These are phyloP conservation scores for Saturnispora dispora DNA, from an alignment of 805 yeast genomes.

Conservation along the genomic window DNA sequence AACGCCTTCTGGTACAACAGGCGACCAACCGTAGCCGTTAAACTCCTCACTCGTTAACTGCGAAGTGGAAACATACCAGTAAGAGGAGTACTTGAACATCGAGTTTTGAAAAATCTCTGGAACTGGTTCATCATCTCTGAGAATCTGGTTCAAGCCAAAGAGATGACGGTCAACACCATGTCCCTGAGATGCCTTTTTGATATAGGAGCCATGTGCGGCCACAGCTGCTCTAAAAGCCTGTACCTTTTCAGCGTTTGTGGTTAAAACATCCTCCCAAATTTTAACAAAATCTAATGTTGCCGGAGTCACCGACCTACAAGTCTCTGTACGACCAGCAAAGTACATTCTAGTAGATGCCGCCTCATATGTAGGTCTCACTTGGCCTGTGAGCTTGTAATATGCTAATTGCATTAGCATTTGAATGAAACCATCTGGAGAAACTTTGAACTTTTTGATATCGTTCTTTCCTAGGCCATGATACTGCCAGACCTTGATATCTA, in stretches of 20 bases:
- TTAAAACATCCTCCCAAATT: slow-evolving; percentile 54
- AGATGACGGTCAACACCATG: slow-evolving; percentile 90
- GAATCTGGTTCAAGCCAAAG: slow-evolving; percentile 73
- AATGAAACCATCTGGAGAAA: slow-evolving; percentile 87
- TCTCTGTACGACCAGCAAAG: slow-evolving; percentile 88
- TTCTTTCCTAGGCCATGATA: slow-evolving; percentile 81
- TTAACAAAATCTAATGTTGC: slow-evolving; percentile 65
- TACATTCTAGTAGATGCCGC: slow-evolving; percentile 89
- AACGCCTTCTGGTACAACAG: slow-evolving; percentile 87
- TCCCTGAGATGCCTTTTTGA: slow-evolving; percentile 74
- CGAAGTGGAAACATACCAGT: slow-evolving; percentile 85
- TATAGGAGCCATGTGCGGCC: slow-evolving; percentile 63
- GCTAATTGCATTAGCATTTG: slow-evolving; percentile 91
- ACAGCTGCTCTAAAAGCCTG: slow-evolving; percentile 64
- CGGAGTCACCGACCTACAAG: slow-evolving; percentile 73
- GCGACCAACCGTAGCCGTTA: slow-evolving; percentile 94
- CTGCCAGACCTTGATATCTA: slow-evolving; percentile 71
- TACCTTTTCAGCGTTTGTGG: slow-evolving; percentile 47
- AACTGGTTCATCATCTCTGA: slow-evolving; percentile 38
- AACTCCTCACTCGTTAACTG: slow-evolving; percentile 79
- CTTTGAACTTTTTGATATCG: slow-evolving; percentile 72
- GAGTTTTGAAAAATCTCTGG: slow-evolving; percentile 73
- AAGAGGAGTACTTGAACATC: slow-evolving; percentile 60
- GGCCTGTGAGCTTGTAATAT: slow-evolving; percentile 73
- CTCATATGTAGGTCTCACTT: slow-evolving; percentile 84